Conservation (phyloP, 2,329 filamentous ascomycete genomes). For the Huntiella decipiens region DNA sequence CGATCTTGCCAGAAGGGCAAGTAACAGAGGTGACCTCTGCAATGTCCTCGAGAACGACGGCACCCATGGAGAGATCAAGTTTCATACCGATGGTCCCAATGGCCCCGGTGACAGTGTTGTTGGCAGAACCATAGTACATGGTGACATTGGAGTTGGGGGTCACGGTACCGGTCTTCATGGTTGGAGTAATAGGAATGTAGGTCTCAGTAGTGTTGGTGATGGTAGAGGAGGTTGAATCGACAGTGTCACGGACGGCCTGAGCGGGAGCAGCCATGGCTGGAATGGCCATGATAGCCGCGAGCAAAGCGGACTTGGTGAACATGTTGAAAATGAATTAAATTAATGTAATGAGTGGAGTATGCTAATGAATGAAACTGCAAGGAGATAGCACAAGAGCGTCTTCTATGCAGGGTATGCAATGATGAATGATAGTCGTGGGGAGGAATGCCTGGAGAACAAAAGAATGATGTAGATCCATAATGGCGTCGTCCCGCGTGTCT, state of each 20-base stretch:
- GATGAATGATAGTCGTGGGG: too few species aligned
- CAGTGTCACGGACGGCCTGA: background rate
- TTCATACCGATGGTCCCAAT: slow-evolving; percentile 13
- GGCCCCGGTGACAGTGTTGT: slow-evolving; percentile 4
- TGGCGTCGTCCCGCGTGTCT: too few species aligned
- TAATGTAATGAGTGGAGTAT: too few species aligned
- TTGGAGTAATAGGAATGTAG: slow-evolving; percentile 9
- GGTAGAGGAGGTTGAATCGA: background rate
- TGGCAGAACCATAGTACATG: slow-evolving; percentile 12
- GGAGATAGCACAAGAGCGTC: too few species aligned
- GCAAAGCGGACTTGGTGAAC: background rate
- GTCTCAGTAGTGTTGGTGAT: slow-evolving; percentile 4
- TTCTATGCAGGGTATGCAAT: too few species aligned
- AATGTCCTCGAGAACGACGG: slow-evolving; percentile 14
- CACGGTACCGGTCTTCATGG: slow-evolving; percentile 9
- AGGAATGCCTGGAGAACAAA: too few species aligned
- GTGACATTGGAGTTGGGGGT: slow-evolving; percentile 1
- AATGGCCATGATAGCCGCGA: background rate
- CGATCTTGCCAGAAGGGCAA: slow-evolving; percentile 12
- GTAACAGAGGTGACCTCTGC: slow-evolving; percentile 11
- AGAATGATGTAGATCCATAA: too few species aligned
- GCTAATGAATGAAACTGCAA: too few species aligned
- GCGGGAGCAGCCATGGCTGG: background rate
- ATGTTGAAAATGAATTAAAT: background rate
- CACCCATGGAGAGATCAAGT: slow-evolving; percentile 13